A percentile compares a stretch with the other conserved stretches of the same genome.
These are phyloP conservation scores for Penicillium sp. DNA, from an alignment of 2,329 filamentous ascomycete species.

Conservation along the genomic window DNA sequence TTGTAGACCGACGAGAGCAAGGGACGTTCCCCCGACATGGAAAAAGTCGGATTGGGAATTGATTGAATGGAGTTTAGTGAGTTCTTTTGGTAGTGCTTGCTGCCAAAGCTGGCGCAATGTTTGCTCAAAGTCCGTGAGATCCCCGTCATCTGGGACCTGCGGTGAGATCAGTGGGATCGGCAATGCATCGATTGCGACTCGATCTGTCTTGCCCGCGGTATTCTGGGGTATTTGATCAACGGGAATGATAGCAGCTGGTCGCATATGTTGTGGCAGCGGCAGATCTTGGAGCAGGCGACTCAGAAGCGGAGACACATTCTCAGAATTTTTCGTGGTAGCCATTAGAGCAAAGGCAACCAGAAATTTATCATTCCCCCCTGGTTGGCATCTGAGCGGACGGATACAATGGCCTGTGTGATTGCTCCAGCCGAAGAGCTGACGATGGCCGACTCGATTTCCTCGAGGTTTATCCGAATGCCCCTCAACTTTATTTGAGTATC, in stretches of 20 bases:
- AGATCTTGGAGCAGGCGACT: conserved; percentile 29
- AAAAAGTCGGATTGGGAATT: conserved; percentile 20
- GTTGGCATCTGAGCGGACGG: conserved; percentile 4
- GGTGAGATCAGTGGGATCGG: conserved; percentile 5
- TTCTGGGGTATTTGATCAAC: conserved; percentile 29
- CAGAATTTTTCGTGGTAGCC: not conserved
- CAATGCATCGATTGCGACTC: conserved; percentile 12
- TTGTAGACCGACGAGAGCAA: conserved; percentile 16
- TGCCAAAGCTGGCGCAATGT: conserved; percentile 18
- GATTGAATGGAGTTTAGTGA: conserved; percentile 11
- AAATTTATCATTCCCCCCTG: conserved; percentile 3
- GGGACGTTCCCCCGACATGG: conserved; percentile 21
- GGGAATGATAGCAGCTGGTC: conserved; percentile 30
- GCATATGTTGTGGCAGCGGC: conserved; percentile 39
- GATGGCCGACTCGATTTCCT: conserved; percentile 44
- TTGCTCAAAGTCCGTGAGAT: conserved; percentile 9
- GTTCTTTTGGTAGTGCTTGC: conserved; percentile 14
- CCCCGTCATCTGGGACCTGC: not conserved
- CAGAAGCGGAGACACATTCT: conserved; percentile 15
- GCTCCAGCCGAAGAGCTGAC: conserved; percentile 21
- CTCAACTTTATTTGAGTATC: conserved; percentile 31
- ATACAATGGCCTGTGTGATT: conserved; percentile 18
- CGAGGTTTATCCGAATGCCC: conserved; percentile 45
- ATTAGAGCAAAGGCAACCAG: conserved; percentile 17
- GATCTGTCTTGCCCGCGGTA: conserved; percentile 31